These are phyloP conservation scores for Saccharum hybrid DNA, from an alignment of 202 grass and related monocot species.

Conservation along the genomic window DNA sequence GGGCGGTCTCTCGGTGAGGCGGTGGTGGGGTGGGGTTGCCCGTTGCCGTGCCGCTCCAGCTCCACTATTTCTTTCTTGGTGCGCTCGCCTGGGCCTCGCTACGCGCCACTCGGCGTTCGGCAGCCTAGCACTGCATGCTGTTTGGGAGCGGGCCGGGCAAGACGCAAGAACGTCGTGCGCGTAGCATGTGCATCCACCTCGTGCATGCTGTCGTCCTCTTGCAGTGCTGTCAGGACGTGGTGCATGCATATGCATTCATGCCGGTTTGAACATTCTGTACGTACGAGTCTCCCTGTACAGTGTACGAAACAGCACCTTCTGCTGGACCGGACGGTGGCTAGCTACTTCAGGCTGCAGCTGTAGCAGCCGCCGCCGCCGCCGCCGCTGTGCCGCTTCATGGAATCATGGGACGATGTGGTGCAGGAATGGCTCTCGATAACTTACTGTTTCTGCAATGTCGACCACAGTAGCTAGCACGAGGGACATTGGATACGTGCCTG, in stretches of 20 bases:
- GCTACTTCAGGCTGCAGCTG: not conserved
- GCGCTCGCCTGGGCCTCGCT: conserved; percentile 8
- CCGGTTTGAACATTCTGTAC: not conserved
- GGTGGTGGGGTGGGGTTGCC: not conserved
- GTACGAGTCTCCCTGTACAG: not conserved
- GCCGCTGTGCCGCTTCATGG: not conserved
- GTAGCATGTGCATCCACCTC: not conserved
- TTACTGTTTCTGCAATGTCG: not conserved
- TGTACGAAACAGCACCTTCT: not conserved
- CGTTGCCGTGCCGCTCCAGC: not conserved
- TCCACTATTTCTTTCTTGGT: not conserved
- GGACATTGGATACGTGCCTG: not conserved
- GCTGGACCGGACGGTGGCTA: not conserved
- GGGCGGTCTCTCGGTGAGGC: not conserved
- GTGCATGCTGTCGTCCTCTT: not conserved
- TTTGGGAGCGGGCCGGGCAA: not conserved
- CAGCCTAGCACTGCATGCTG: no score
- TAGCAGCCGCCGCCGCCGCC: not conserved
- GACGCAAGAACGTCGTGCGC: not conserved
- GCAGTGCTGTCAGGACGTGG: not conserved
- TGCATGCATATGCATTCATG: not conserved
- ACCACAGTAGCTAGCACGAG: not conserved
- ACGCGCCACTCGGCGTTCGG: not conserved
- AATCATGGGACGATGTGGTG: no score
- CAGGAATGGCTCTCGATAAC: no score